Conservation (phyloP, 306 rosid genomes). For the Gleditsia sinensis region DNA sequence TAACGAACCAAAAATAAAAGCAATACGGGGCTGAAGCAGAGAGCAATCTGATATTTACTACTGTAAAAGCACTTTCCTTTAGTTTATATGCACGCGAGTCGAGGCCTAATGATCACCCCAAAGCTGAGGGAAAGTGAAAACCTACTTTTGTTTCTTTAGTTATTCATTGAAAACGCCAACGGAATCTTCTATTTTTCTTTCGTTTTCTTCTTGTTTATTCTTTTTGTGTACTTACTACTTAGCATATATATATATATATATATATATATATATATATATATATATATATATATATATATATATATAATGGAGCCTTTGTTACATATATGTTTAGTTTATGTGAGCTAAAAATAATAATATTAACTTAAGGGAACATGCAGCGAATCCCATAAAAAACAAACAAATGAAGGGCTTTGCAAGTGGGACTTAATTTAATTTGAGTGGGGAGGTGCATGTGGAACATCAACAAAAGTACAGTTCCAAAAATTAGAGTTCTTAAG, state of each 20-base stretch:
- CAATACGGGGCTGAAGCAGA: too few species aligned
- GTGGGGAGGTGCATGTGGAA: conserved; percentile 43
- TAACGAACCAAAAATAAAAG: too few species aligned
- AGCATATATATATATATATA: too few species aligned
- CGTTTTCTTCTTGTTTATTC: conserved; percentile 33
- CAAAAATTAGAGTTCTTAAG: conserved; percentile 24
- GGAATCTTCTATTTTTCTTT: conserved; percentile 35
- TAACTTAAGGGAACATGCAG: conserved; percentile 16
- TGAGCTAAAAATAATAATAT: conserved; percentile 25
- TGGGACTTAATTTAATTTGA: too few species aligned
- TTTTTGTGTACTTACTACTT: conserved; percentile 10
- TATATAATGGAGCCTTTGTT: too few species aligned
- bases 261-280: too few species aligned
- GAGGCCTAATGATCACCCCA: conserved; percentile 46
- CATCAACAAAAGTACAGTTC: conserved; percentile 28
- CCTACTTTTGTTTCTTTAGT: not conserved
- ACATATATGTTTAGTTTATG: conserved; percentile 33
- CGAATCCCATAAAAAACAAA: conserved; percentile 36
- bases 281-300: too few species aligned
- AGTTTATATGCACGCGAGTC: conserved; percentile 29
- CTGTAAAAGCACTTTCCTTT: conserved; percentile 13
- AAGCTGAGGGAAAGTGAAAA: conserved; percentile 34
- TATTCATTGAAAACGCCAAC: conserved; percentile 3
- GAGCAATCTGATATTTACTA: conserved; percentile 24
- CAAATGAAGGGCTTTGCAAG: conserved; percentile 29